phyloP scores from a whole-genome alignment of 2,329 filamentous ascomycete genomes.

The Nannizzia gypsea region DNA sequence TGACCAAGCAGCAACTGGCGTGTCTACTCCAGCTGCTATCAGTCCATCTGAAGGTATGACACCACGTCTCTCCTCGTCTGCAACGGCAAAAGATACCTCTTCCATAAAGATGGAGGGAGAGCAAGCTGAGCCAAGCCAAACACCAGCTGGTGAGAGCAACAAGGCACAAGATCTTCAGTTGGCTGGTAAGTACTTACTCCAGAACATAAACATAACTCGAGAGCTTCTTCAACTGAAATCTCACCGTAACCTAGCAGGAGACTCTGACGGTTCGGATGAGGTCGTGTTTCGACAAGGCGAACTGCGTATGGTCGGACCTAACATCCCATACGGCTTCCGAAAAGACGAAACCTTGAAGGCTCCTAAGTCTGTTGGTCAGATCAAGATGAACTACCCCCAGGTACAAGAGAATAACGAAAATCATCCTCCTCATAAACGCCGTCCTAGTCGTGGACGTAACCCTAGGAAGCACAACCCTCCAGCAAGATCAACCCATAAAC shows the following conservation, averaged over 20 bases:
- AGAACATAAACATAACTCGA: not conserved
- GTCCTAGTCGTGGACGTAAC: not conserved
- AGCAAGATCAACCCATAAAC: not conserved
- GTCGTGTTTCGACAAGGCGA: constrained; percentile 15
- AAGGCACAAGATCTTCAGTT: not conserved
- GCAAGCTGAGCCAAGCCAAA: not conserved
- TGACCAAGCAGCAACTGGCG: not conserved
- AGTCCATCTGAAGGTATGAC: not conserved
- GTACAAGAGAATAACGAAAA: not conserved
- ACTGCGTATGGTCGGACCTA: constrained; percentile 7
- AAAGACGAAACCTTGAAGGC: constrained; percentile 2
- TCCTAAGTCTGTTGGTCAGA: not conserved
- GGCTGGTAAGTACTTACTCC: not conserved
- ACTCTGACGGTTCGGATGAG: constrained; percentile 17
- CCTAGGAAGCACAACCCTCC: not conserved
- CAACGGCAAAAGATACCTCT: not conserved
- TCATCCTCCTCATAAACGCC: not conserved
- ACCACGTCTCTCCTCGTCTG: not conserved
- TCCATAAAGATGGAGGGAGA: not conserved
- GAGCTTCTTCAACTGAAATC: not conserved
- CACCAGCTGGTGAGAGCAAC: not conserved
- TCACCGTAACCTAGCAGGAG: not conserved
- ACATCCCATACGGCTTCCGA: constrained; percentile 1
- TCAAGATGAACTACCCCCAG: not conserved
- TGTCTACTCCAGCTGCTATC: too few relatives aligned